These are phyloP conservation scores for Pseudocohnilembus persalinus DNA, from an alignment of 169 alveolate genomes.

Conservation along the genomic window DNA sequence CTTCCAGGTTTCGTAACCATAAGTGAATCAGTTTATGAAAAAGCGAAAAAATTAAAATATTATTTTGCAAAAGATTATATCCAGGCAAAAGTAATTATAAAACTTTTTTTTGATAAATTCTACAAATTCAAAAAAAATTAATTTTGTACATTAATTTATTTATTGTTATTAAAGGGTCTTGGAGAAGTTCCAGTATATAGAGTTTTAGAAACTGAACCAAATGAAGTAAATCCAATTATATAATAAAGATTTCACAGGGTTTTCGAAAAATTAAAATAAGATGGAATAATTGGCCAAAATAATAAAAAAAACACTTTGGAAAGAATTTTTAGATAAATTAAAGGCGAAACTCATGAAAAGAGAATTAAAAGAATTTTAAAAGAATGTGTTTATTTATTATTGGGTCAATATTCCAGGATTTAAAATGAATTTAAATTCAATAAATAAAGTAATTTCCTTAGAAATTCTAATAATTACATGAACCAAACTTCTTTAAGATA, in stretches of 20 bases:
- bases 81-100: background rate
- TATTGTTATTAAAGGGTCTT: background rate
- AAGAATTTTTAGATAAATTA: too few species aligned
- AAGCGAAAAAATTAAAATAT: too few species aligned
- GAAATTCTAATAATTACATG: background rate
- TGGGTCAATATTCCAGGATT: background rate
- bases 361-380: background rate
- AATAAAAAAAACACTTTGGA: background rate
- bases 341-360: background rate
- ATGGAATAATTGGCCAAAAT: background rate
- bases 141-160: background rate
- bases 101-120: too few species aligned
- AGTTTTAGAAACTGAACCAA: background rate
- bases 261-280: background rate
- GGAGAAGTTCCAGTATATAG: background rate
- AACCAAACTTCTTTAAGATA: too few species aligned
- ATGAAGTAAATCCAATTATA: background rate
- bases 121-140: too few species aligned
- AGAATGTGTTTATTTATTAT: background rate
- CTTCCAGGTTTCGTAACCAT: conserved; percentile 33
- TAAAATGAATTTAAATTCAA: too few species aligned
- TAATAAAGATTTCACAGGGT: background rate
- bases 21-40: conserved; percentile 25
- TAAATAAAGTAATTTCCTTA: background rate
- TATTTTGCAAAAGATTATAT: background rate